Base-by-base conservation (phyloP, 805 yeast species). In the Saccharomyces kudriavzevii region DNA sequence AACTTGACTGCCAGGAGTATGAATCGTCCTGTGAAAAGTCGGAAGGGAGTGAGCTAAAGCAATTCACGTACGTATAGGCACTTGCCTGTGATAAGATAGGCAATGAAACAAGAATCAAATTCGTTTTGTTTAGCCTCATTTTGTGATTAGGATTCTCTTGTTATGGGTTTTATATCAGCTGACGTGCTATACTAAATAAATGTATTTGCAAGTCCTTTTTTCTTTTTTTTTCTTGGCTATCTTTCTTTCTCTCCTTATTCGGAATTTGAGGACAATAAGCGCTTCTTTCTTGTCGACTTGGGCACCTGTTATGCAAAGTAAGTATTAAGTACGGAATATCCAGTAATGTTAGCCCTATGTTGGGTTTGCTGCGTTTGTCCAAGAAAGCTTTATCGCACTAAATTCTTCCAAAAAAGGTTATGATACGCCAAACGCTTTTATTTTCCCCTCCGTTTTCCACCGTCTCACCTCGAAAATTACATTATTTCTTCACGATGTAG, bases 11-110 rank as follows among this genome's bases (percentile, higher is more conserved):
- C 31, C 58, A 67, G 17, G 48, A 51, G 49, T 66, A 60, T 4
- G 63, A 48, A 50, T 61, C 56, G 14, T 57, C 59, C 35, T 54
- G 55, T 2, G 59, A 40, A 49, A 65, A 69, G 45, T 59, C 56
- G 10, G 71, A 60, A 9, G 73, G 73, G 25, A 69, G 49, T 31
- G 66, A 58, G 40, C 61, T 52, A 56, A 52, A 68, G 55, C 73
- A 69, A 46, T 63, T 57, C 17, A 65, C 47, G 27, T 54, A 55
- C 17, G 63, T 57, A 40, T 57, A 60, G 20, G 56, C 58, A 22
- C 40, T 35, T 14, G 52, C 58, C 48, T 50, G 48, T 45, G 27
- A 48, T 17, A 48, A 29, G n/a, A 22, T 11, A 14, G 43, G 22
- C 24, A 35, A 35, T 35, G 40, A 5, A 27, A 48, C 29, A 22